These are phyloP conservation scores for Trametes maxima DNA, from an alignment of 768 basidiomycete species.

Conservation along the genomic window DNA sequence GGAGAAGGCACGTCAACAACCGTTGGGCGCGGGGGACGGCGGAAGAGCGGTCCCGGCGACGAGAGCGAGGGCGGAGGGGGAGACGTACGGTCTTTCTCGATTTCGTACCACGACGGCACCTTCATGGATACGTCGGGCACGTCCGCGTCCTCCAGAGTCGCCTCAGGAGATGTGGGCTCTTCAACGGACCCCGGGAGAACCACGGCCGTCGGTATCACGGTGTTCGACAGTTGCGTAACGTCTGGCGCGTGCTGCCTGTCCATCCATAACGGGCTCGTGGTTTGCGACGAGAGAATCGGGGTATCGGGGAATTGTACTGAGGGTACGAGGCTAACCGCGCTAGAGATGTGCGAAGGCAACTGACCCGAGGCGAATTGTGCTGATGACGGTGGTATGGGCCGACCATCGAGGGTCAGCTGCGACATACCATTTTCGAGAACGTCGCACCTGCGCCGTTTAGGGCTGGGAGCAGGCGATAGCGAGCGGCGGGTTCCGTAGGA, in stretches of 20 bases:
- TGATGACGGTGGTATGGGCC: constrained; percentile 12
- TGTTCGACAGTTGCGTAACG: constrained; percentile 5
- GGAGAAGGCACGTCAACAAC: constrained; percentile 13
- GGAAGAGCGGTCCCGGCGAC: background rate
- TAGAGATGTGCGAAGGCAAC: background rate
- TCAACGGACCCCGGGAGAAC: constrained; percentile 44
- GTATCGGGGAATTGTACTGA: constrained; percentile 9
- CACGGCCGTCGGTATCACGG: constrained; percentile 13
- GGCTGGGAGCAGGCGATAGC: constrained; percentile 30
- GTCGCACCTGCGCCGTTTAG: constrained; percentile 49
- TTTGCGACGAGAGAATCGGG: background rate
- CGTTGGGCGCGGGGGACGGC: constrained; percentile 11
- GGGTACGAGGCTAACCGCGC: background rate
- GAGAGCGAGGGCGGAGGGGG: constrained; percentile 7
- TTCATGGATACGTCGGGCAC: constrained; percentile 67
- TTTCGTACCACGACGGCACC: constrained; percentile 64
- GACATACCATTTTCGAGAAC: constrained; percentile 61
- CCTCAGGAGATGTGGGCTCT: constrained; percentile 37
- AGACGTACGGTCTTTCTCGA: constrained; percentile 67
- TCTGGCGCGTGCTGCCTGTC: constrained; percentile 4
- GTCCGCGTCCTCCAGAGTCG: constrained; percentile 12
- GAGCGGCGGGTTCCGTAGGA: constrained; percentile 15
- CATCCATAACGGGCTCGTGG: constrained; percentile 6
- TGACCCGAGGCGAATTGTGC: background rate
- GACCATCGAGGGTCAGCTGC: constrained; percentile 43